A percentile compares a stretch with the other conserved stretches of the same genome.
phyloP scores from a whole-genome alignment of 768 basidiomycete species.

The Mrakia frigida region DNA sequence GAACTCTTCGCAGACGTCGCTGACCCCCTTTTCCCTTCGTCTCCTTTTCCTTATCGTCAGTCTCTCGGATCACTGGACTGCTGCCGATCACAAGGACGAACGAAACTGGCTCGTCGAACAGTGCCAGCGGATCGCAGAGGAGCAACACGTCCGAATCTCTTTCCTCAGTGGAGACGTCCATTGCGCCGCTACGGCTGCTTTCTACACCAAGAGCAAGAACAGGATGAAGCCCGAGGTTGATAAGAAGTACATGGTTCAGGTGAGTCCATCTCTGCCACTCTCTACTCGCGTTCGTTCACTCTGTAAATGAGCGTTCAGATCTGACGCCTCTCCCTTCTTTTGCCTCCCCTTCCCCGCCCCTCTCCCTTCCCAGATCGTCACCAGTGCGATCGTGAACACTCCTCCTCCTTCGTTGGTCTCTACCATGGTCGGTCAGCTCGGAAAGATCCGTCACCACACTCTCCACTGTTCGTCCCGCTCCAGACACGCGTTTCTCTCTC shows the following conservation, averaged over 20 bases:
- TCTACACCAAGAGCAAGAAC: constrained; percentile 46
- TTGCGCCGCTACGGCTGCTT: constrained; percentile 72
- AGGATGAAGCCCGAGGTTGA: constrained; percentile 58
- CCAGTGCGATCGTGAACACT: constrained; percentile 84
- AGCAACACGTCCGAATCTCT: constrained; percentile 64
- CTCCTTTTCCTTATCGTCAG: background rate
- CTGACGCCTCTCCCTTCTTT: too few species aligned
- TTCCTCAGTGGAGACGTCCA: constrained; percentile 94
- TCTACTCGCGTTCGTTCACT: too few species aligned
- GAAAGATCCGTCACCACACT: constrained; percentile 71
- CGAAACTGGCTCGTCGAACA: constrained; percentile 48
- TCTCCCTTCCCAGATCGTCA: constrained; percentile 48
- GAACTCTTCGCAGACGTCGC: too few species aligned
- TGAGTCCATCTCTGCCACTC: too few species aligned
- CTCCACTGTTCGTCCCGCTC: constrained; percentile 48
- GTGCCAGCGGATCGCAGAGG: constrained; percentile 65
- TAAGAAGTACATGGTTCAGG: constrained; percentile 72
- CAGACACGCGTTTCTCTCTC: background rate
- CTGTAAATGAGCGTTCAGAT: too few species aligned
- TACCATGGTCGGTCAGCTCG: constrained; percentile 70
- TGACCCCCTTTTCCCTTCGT: background rate
- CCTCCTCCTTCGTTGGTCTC: constrained; percentile 72
- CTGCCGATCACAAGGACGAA: constrained; percentile 66
- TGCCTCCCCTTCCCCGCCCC: too few species aligned
- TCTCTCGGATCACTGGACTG: constrained; percentile 56